Evolutionary conservation across 2,329 filamentous ascomycete genomes (phyloP), one percentile per base, ranked within the genome.

Genomic region (Cordyceps fumosorosea): DNA sequence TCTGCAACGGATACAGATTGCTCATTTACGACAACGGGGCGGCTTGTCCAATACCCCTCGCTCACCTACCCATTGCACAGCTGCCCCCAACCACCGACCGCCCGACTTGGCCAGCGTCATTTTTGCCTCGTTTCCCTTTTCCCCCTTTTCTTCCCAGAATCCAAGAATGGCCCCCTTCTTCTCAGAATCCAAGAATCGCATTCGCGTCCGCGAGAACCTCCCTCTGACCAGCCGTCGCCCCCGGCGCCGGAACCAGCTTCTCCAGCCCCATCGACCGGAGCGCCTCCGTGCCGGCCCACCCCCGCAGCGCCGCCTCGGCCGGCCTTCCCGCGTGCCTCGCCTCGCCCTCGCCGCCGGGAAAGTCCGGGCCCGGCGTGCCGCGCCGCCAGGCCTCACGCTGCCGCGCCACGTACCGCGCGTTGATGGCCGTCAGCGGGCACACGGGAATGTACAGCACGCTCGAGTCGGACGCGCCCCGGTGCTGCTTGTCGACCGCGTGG

Each of bases 381-480:
- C 77, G 71, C 3, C 88, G 73, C 67, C 95, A 95, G 0, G 85
- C 83, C n/a, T 84, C 79, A 22, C 89, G 82, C 76, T 96, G 91
- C 18, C 84, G 81, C 1, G 76, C 80, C 1, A 93, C 78, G 70
- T 93, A 95, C 24, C 82, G 75, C 0, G 89, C 86, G 68, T 95
- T 96, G 45, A 80, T 76, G 59, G 88, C 84, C 0, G 91, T 96
- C 34, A 91, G 80, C 0, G 93, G 92, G 60, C 90, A 95, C 0
- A 90, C 87, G 0, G 93, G 92, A 61, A 97, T 96, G 69, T 97
- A 97, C 64, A 97, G 70, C 0, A 96, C 93, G 67, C 88, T 92
- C 0, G 89, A 91, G 73, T 97, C 93, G 0, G 78, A 74, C 1
- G 76, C 79, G 1, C 93, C 93, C 1, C 74, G 74, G 71, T 97